Conservation (phyloP, 129 eudicot genomes). For the Logfia minima region DNA sequence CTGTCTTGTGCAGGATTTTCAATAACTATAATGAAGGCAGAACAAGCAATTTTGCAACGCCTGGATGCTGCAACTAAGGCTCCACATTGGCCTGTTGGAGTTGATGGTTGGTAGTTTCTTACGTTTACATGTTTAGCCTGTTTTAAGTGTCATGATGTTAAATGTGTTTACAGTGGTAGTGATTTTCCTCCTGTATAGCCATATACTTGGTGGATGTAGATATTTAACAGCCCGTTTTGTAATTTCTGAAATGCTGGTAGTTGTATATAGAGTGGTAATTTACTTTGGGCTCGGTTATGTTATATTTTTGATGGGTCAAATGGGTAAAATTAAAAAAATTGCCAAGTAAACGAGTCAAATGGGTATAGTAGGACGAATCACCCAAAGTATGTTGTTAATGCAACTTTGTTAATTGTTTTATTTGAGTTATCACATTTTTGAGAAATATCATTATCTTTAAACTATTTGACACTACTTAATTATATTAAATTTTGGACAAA, state of each 20-base stretch:
- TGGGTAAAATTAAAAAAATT: neutral
- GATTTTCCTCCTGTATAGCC: neutral
- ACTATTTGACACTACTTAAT: neutral
- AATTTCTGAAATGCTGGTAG: neutral
- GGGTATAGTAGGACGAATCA: neutral
- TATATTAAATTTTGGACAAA: neutral
- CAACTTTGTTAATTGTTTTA: neutral
- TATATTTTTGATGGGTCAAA: neutral
- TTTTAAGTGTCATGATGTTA: conserved; percentile 3
- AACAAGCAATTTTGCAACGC: conserved; percentile 58
- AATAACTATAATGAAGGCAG: conserved; percentile 84
- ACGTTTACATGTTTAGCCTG: conserved; percentile 11
- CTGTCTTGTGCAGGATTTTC: conserved; percentile 66
- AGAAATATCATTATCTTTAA: neutral
- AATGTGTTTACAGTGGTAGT: neutral
- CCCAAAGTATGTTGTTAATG: neutral
- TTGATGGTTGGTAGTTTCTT: conserved; percentile 63
- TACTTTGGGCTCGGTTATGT: neutral
- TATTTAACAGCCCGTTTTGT: neutral
- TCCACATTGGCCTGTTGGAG: conserved; percentile 92
- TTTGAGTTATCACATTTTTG: neutral
- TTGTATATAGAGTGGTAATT: neutral
- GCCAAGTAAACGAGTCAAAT: neutral
- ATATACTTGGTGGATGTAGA: conserved; percentile 3
- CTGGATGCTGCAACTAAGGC: conserved; percentile 94